These are phyloP conservation scores for Castanea mollissima DNA, from an alignment of 306 rosid genomes.

Conservation along the genomic window DNA sequence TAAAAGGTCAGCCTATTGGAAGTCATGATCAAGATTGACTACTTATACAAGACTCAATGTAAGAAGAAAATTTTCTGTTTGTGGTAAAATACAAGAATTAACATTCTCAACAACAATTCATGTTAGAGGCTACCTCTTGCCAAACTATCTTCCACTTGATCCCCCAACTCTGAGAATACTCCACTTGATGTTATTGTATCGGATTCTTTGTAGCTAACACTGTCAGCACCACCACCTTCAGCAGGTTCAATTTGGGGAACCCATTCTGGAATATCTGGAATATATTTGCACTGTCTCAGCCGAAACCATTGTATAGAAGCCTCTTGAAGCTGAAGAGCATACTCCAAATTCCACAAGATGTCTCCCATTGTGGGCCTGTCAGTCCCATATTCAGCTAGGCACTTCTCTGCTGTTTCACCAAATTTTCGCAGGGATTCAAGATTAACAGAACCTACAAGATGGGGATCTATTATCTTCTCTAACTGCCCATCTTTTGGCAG, in stretches of 20 bases:
- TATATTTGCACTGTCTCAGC: slow-evolving; percentile 20
- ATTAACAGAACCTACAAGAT: slow-evolving; percentile 20
- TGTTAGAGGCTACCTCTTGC: background rate
- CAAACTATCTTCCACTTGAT: slow-evolving; percentile 32
- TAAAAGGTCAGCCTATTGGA: background rate
- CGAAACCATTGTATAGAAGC: slow-evolving; percentile 15
- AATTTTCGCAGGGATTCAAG: slow-evolving; percentile 28
- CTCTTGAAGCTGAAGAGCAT: slow-evolving; percentile 40
- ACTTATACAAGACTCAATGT: background rate
- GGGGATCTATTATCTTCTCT: slow-evolving; percentile 34
- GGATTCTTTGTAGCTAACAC: slow-evolving; percentile 21
- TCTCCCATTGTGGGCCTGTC: slow-evolving; percentile 43
- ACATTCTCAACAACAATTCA: background rate
- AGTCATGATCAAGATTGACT: background rate
- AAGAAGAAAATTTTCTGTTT: background rate
- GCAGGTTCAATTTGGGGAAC: slow-evolving; percentile 10
- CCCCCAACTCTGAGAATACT: slow-evolving; percentile 30
- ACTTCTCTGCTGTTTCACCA: slow-evolving; percentile 42
- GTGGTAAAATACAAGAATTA: background rate
- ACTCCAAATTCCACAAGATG: slow-evolving; percentile 41
- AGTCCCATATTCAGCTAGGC: slow-evolving; percentile 35
- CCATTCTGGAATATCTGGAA: slow-evolving; percentile 26
- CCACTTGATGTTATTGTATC: slow-evolving; percentile 26
- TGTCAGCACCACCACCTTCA: slow-evolving; percentile 1
- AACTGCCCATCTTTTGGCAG: slow-evolving; percentile 25